A percentile compares a stretch with the other conserved stretches of the same genome.
Evolutionary conservation across 495 filamentous ascomycete genomes (phyloP).

Genomic region (Melanomma pulvis-pyrius): DNA sequence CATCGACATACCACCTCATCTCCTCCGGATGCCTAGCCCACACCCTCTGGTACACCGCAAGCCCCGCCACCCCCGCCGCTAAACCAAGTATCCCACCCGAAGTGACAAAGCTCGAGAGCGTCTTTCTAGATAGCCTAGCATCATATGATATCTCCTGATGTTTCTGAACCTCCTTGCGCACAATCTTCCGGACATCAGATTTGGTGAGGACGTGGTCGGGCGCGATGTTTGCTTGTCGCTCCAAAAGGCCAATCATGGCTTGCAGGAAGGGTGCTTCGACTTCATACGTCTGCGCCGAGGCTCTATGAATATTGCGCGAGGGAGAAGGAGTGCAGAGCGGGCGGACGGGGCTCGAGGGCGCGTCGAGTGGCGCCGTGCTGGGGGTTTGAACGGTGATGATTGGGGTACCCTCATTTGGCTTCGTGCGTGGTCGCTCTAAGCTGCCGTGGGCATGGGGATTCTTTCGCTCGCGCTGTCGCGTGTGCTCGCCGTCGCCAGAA

Average conservation of each 20-base stretch:
- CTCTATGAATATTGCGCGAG: not conserved
- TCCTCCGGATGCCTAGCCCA: not conserved
- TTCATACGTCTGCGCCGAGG: constrained; percentile 3
- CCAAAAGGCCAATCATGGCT: constrained; percentile 14
- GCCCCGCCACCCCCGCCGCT: not conserved
- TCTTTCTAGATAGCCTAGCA: too few species aligned
- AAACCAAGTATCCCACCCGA: not conserved
- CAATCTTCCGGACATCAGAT: constrained; percentile 8
- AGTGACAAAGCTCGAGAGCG: not conserved
- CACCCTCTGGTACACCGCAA: not conserved
- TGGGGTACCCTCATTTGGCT: not conserved
- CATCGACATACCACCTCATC: constrained; percentile 1
- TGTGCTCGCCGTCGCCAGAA: not conserved
- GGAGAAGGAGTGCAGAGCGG: not conserved
- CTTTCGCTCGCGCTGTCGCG: too few species aligned
- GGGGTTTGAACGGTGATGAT: too few species aligned
- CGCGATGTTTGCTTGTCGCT: constrained; percentile 19
- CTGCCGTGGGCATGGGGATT: not conserved
- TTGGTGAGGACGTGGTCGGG: constrained; percentile 16
- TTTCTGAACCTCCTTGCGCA: constrained; percentile 9
- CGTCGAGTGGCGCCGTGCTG: not conserved
- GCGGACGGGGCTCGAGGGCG: not conserved
- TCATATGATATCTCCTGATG: not conserved
- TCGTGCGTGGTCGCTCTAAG: not conserved
- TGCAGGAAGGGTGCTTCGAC: constrained; percentile 18